A percentile compares a stretch with the other conserved stretches of the same genome.
phyloP scores from a whole-genome alignment of 306 rosid genomes.

The Oxytropis ochrocephala region DNA sequence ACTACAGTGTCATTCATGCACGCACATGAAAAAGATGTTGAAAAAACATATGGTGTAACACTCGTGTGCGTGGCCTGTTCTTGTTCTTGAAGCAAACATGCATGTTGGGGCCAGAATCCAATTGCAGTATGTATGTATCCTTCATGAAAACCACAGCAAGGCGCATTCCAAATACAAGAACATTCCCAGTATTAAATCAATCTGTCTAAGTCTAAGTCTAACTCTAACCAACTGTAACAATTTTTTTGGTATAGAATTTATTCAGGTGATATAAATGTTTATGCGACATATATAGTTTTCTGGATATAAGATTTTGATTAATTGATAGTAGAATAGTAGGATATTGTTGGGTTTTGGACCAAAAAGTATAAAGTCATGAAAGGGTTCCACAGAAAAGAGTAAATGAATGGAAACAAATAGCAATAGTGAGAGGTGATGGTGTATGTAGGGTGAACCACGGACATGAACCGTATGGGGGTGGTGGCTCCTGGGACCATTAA shows the following conservation, averaged over 20 bases:
- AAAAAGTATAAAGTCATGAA: conserved; percentile 5
- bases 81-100: conserved; percentile 17
- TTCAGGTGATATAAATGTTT: conserved; percentile 32
- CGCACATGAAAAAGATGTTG: background rate
- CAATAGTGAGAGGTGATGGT: conserved; percentile 41
- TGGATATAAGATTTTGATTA: no score
- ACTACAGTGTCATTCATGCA: no score
- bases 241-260: conserved; percentile 11
- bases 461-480: conserved; percentile 50
- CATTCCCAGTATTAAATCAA: conserved; percentile 17
- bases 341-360: conserved; percentile 20
- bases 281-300: no score
- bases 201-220: no score
- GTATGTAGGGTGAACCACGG: conserved; percentile 78
- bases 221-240: background rate
- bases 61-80: conserved; percentile 53
- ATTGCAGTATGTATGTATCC: conserved; percentile 1
- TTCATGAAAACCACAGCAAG: conserved; percentile 5
- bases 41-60: conserved; percentile 28
- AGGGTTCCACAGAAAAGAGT: conserved; percentile 20
- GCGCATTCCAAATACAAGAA: background rate
- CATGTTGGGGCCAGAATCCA: conserved; percentile 14
- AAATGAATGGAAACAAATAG: conserved; percentile 37
- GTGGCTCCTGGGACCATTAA: background rate
- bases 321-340: no score